Base-by-base conservation (phyloP, 805 yeast species). In the Lipomyces japonicus region DNA sequence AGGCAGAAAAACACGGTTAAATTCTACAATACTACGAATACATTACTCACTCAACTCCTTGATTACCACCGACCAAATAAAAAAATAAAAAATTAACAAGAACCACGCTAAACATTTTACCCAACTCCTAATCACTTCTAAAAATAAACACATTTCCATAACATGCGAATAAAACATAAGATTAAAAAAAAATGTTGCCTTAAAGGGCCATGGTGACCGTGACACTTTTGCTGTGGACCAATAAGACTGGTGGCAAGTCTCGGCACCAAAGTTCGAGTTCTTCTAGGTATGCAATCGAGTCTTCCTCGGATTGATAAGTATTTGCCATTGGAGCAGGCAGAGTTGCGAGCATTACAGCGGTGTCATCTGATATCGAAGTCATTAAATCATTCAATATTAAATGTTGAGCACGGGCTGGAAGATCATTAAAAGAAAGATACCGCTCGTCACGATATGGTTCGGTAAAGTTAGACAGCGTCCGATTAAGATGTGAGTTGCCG, bases 381-480 rank as follows among this genome's bases (percentile, higher is more conserved):
- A 91, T 90, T 53, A 91, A 71, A 58, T 88, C 95, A 65, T 91
- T 91, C 58, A 93, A 71, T 43, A 93, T 84, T 44, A 91, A 66
- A 64, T 90, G 95, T 66, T 91, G 98, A 0, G 95, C 93, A 58
- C 80, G 79, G 6, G 95, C 93, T 0, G 97, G 95, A n/a, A 91
- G 68, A 54, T 86, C 93, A 64, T 88, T 85, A 68, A 90, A 90
- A 1, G 85, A 76, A 19, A 74, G 61, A 35, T 65, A 42, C 12
- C 51, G 44, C 31, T 50, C 54, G 35, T 53, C 57, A 32, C 50
- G 57, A 39, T 46, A 53, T 12, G 57, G 25, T 2, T 30, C 21
- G 3, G 38, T 16, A 6, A 21, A 5, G 22, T 22, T 14, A 16
- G 53, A 46, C 25, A 47, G 35, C 5, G 44, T 42, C n/a, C 44